Base-by-base conservation (phyloP, 1,284 basidiomycete species). In the Ganoderma leucocontextum region DNA sequence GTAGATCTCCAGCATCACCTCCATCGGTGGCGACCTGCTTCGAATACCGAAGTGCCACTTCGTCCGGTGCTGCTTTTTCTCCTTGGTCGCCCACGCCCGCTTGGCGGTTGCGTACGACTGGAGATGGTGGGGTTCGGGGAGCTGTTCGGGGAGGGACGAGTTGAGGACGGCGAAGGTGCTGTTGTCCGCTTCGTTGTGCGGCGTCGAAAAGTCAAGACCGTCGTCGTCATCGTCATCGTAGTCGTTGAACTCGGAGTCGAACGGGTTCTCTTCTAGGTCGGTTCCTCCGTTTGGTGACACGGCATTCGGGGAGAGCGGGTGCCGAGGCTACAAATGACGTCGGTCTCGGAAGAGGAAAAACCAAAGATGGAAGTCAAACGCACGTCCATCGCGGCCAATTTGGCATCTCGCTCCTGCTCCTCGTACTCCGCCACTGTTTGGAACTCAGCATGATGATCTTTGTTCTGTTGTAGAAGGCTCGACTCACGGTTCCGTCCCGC, bases 31-130 rank as follows among this genome's bases (percentile, higher is more conserved):
- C 68, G 93, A 96, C 66, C 96, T 88, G 73, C 95, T 96, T 44
- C 97, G 89, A 57, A 99, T 99, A 6, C 98, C 97, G 78, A 99
- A 99, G 80, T 99, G 98, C 98, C 98, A 99, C 77, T 92, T 93
- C 15, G 92, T 93, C 70, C 88, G 86, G 73, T 89, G 89, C 71
- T 88, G 87, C 75, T 88, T 90, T 83, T 90, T 90, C 77, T 91
- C 87, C 75, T 82, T 85, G 69, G 75, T 75, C 33, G 84, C 83
- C 72, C 82, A 85, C 4, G 85, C 80, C 0, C 88, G 86, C 74
- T 85, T 87, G n/a, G 89, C 89, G 49, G 84, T 86, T 36, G 86
- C 85, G 65, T 90, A 92, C 4, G 89, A 89, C 1, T 89, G 84
- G 36, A 91, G 83, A 70, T 86, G 87, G 63, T 86, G 87, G 52